Evolutionary conservation across 768 basidiomycete genomes (phyloP), one percentile per base, ranked within the genome.

Genomic region (Suillus americanus): DNA sequence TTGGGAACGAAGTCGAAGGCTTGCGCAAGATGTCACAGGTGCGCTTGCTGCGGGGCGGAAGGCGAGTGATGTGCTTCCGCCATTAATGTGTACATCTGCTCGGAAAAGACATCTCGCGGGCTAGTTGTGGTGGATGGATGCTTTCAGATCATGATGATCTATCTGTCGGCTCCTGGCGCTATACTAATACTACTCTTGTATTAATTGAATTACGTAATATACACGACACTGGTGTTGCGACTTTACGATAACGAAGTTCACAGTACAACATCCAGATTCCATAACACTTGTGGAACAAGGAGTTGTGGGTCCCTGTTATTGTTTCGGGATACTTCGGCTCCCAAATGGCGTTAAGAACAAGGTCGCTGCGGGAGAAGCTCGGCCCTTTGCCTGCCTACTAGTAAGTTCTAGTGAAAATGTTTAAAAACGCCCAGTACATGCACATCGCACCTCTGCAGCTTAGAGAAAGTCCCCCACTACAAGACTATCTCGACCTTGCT

Each of bases 31-130:
- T 53, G 73, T 78, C 28, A 68, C 48, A 38, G 66, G 71, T 55
- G 71, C 64, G 0, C 37, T 77, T 12, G 61, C 46, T 64, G 62
- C 28, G 50, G 75, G 75, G 2, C 56, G 50, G 6, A 67, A 30
- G 1, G 71, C 63, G 30, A 67, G 64, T 46, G 65, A 68, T 13
- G 75, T 76, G 5, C 66, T 78, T 61, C 75, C 75, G 10, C 69
- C 68, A 14, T 64, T 78, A 60, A 43, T 28, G 18, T 76, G 75
- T 59, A 5, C 4, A 28, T 41, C 40, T 30, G 5, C 57, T 28
- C 57, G 18, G 18, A 5, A 18, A 41, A 41, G 18, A 10, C 38
- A 9, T 41, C 30, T 12, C 30, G 18, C 38, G 9, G 46, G 61
- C 38, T 59, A 59, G 25, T 33, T 33, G 28, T 33, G 5, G 28